These are phyloP conservation scores for Fusarium protoensiforme DNA, from an alignment of 2,329 filamentous ascomycete genomes.

Conservation along the genomic window DNA sequence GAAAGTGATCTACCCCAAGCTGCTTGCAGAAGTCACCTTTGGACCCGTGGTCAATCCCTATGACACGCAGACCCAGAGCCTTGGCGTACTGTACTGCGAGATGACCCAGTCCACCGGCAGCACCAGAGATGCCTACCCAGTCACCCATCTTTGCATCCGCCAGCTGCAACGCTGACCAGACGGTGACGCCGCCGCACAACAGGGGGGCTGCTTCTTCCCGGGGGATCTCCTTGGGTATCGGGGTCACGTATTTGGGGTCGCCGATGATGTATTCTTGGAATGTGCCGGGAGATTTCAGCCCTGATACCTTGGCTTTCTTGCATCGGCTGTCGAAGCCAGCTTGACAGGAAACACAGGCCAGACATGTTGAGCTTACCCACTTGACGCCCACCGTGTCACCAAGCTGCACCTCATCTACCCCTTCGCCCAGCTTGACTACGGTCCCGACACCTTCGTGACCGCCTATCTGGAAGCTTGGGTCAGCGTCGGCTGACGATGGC, in stretches of 20 bases:
- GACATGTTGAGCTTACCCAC: too few relatives aligned
- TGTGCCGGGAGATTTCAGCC: constrained; percentile 1
- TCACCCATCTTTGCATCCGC: neutral
- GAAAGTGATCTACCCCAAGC: constrained; percentile 5
- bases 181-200: constrained; percentile 3
- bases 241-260: constrained; percentile 6
- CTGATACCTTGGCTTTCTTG: neutral
- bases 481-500: too few relatives aligned
- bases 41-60: constrained; percentile 1
- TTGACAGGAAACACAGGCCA: too few relatives aligned
- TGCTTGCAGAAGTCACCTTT: neutral
- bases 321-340: too few relatives aligned
- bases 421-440: neutral
- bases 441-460: constrained; percentile 9
- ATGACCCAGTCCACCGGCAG: constrained; percentile 9
- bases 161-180: constrained; percentile 2
- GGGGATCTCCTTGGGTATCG: constrained; percentile 3
- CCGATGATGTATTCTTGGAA: constrained; percentile 8
- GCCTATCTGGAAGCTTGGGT: too few relatives aligned
- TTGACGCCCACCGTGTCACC: neutral
- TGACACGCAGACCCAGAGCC: neutral
- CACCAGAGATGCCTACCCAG: constrained; percentile 3
- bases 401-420: neutral
- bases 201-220: constrained; percentile 2
- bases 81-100: constrained; percentile 2